Evolutionary conservation across 2,329 filamentous ascomycete species (phyloP), one percentile per base, ranked within the genome.

Genomic region (Chaetomium sp.): DNA sequence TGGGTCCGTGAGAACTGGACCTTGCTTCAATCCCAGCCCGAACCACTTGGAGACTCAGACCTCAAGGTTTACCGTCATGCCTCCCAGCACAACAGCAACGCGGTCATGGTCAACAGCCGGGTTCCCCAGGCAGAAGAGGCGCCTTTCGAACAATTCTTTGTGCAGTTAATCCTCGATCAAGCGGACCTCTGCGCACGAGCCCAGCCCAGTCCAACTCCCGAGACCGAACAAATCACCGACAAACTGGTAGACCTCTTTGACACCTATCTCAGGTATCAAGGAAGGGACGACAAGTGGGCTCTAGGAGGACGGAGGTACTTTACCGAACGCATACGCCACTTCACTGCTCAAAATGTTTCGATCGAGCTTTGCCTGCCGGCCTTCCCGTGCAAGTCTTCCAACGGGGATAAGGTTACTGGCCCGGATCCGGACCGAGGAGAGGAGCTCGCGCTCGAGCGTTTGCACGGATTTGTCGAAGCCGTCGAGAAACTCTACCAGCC

Each of bases 321-420:
- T 33, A 33, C 52, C 3, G 34, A 59, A 19, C 59, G 57, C 10
- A 53, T 59, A 36, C 44, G 51, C 3, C 59, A 61, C 48, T 61
- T 61, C 14, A 59, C 55, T 1, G 10, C 33, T 3, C 53, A 49
- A 35, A 53, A 55, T 32, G 47, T 38, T 5, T 5, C 51, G 10
- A 19, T 61, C 38, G 52, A 61, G 51, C 41, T 61, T 14, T 59
- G 59, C 14, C 46, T 61, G 6, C 59, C 59, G 1, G 59, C 59
- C 0, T 61, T 61, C 12, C 59, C 59, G 8, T 61, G 59, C 55
- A 61, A 61, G 55, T 61, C 59, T 3, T 59, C 59, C 50, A 61
- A 61, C 50, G 5, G 19, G 4, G 59, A 61, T 53, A 61, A 61
- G 52, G 59, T 61, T 5, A 57, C 55, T 1, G 59, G 59, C 0